Percentiles rank a stretch among this genome's conserved stretches.
Evolutionary conservation across 2,329 filamentous ascomycete genomes (phyloP).

Genomic region (Fusarium sp.): DNA sequence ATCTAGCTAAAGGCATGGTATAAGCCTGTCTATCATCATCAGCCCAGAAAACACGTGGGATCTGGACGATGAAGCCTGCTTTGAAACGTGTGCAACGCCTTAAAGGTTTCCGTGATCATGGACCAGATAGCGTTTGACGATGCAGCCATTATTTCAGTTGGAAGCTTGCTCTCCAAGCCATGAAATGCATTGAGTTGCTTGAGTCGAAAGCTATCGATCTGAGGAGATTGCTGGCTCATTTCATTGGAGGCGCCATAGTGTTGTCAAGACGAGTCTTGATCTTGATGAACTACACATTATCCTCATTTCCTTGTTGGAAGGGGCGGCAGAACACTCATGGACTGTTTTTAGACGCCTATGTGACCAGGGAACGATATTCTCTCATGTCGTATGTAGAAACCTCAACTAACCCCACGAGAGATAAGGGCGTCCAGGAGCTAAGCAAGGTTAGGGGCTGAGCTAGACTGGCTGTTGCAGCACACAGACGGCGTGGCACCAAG

Average conservation of each 20-base stretch:
- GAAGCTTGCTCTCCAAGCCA: not conserved
- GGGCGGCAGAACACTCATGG: constrained; percentile 11
- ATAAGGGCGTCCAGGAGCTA: constrained; percentile 32
- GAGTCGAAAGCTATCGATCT: constrained; percentile 3
- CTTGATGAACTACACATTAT: not conserved
- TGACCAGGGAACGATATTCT: not conserved
- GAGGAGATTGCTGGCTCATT: not conserved
- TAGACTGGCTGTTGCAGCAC: constrained; percentile 33
- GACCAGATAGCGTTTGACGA: constrained; percentile 1
- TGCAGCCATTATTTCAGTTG: not conserved
- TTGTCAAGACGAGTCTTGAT: not conserved
- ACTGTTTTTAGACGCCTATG: constrained; percentile 15
- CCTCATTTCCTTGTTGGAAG: constrained; percentile 1
- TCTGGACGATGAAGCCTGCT: constrained; percentile 21
- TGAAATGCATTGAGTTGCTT: constrained; percentile 1
- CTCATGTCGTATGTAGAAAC: not conserved
- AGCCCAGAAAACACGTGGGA: constrained; percentile 18
- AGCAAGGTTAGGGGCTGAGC: constrained; percentile 8
- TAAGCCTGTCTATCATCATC: constrained; percentile 27
- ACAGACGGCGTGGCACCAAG: constrained; percentile 39
- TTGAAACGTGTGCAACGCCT: not conserved
- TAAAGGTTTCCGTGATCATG: not conserved
- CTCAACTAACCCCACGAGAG: constrained; percentile 30
- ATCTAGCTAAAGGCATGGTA: constrained; percentile 27
- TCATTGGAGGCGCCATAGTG: not conserved